Evolutionary conservation across 352 stramenopile genomes (phyloP), one percentile per base, ranked within the genome.

Genomic region (Globisporangium heterothallicum): DNA sequence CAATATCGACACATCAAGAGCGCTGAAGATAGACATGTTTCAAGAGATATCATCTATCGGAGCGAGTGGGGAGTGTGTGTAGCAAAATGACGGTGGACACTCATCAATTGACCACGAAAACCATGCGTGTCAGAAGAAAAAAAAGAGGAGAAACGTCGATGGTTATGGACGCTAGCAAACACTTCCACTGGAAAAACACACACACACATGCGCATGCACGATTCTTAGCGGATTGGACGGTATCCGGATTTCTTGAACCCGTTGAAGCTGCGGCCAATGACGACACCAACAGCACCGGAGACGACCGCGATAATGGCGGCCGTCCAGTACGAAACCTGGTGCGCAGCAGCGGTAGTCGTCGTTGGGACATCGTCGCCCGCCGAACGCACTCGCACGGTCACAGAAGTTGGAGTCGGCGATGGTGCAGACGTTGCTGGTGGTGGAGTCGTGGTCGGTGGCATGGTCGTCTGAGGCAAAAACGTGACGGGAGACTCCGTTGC

Each of bases 251-350:
- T 77, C 47, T 58, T 68, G 27, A 62, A 60, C 6, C 72, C 67
- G 42, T 78, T 68, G 38, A 64, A 84, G 59, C 72, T 76, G 62
- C 72, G 73, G 21, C 75, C 75, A 36, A 86, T 61, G 50, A 83
- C 68, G 29, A 86, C 60, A 21, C 75, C 75, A 16, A 70, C 56
- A 5, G 66, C 65, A 27, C 55, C 61, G 19, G 75, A 72, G 14
- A 84, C 52, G 14, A 82, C 56, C 43, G 76, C 63, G 7, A 84
- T 58, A 12, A 86, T 53, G n/a, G 58, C 70, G 3, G 75, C 77
- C 10, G 64, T 64, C 42, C 68, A 70, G 64, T 81, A 81, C 48
- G 72, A 84, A 12, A 86, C 61, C 19, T 60, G 56, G 32, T 57
- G 25, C 10, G 43, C 59, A 12, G 49, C 38, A 16, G 8, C 26